Percentiles rank a stretch among this genome's conserved stretches.
Conservation (phyloP, 2,329 filamentous ascomycete genomes). For the Pseudopyrenochaeta lycopersici region DNA sequence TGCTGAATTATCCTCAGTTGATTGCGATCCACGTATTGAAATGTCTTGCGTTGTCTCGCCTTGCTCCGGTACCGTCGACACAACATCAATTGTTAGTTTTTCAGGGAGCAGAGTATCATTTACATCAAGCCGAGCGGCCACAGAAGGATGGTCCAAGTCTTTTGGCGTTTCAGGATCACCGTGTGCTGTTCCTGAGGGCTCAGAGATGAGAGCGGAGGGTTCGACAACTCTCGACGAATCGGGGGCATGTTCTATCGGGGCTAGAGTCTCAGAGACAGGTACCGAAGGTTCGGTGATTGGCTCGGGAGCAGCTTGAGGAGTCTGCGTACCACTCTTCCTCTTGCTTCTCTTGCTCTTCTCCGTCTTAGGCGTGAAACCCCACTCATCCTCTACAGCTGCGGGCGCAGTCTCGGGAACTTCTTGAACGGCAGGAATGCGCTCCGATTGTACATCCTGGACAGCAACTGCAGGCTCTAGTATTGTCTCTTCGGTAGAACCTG, state of each 20-base stretch:
- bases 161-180: background rate
- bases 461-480: background rate
- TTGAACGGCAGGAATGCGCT: background rate
- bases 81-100: background rate
- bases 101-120: conserved; percentile 6
- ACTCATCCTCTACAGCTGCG: conserved; percentile 8
- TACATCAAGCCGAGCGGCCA: background rate
- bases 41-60: too few species aligned
- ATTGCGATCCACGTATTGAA: too few species aligned
- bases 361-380: conserved; percentile 13
- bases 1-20: too few species aligned
- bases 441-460: background rate
- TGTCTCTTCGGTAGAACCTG: background rate
- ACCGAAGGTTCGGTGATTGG: background rate
- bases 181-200: background rate
- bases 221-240: background rate
- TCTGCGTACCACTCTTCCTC: conserved; percentile 21
- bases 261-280: background rate
- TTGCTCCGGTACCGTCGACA: too few species aligned
- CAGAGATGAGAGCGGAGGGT: conserved; percentile 1
- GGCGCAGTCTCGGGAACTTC: background rate
- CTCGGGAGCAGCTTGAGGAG: conserved; percentile 9
- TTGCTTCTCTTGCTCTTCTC: conserved; percentile 36
- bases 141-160: background rate
- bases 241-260: too few species aligned